Percentiles rank a stretch among this genome's conserved stretches.
These are phyloP conservation scores for Aschersonia sp. DNA, from an alignment of 2,329 filamentous ascomycete genomes.

Conservation along the genomic window DNA sequence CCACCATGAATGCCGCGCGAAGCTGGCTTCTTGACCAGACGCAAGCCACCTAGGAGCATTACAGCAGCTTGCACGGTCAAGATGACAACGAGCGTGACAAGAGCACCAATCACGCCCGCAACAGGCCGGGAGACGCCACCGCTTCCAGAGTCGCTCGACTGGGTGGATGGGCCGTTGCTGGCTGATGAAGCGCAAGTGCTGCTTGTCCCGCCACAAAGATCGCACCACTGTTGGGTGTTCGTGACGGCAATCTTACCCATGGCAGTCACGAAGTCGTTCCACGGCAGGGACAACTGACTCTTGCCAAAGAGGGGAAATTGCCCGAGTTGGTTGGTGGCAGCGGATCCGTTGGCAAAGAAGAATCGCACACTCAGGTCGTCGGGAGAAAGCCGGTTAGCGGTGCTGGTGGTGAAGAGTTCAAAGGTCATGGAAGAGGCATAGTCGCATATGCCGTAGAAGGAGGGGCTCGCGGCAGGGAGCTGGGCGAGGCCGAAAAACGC, in stretches of 20 bases:
- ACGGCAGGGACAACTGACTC: slow-evolving; percentile 40
- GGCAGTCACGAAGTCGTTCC: slow-evolving; percentile 48
- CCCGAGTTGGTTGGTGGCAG: slow-evolving; percentile 32
- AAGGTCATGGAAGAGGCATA: slow-evolving; percentile 74
- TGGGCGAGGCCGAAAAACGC: slow-evolving; percentile 47
- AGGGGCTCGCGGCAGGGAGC: slow-evolving; percentile 31
- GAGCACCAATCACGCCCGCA: slow-evolving; percentile 70
- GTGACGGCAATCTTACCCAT: slow-evolving; percentile 54
- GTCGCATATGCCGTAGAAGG: slow-evolving; percentile 68
- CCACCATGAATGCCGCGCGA: slow-evolving; percentile 7
- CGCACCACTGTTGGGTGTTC: slow-evolving; percentile 57
- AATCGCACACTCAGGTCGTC: slow-evolving; percentile 43
- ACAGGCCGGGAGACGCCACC: slow-evolving; percentile 50
- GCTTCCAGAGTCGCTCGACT: slow-evolving; percentile 9
- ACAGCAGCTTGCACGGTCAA: slow-evolving; percentile 28
- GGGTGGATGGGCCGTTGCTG: slow-evolving; percentile 9
- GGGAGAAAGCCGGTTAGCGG: slow-evolving; percentile 23
- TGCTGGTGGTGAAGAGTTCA: slow-evolving; percentile 50
- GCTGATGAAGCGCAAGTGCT: slow-evolving; percentile 41
- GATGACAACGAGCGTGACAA: slow-evolving; percentile 41
- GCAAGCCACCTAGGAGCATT: slow-evolving; percentile 27
- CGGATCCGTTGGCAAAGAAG: slow-evolving; percentile 45
- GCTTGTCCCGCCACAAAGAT: slow-evolving; percentile 56
- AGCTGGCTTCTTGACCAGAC: slow-evolving; percentile 31
- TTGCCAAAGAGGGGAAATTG: slow-evolving; percentile 47